Conservation (phyloP, 202 grass and related monocot species). For the Miscanthus sacchariflorus region DNA sequence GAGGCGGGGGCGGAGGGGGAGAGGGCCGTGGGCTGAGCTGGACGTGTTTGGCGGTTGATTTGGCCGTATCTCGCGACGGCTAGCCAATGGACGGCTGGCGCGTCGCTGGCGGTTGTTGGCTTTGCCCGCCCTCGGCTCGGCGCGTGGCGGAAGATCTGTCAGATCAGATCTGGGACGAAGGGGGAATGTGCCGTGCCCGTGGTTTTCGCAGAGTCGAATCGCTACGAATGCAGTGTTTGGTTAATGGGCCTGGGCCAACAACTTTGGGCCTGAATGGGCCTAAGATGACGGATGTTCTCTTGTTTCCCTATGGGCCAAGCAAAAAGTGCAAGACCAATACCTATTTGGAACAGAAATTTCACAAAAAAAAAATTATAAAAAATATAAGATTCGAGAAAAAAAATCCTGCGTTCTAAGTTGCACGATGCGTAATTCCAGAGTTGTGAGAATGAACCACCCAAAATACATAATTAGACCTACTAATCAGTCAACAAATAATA, state of each 20-base stretch:
- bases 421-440: too few relatives aligned
- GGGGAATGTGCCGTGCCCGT: not conserved
- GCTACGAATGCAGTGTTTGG: not conserved
- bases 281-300: not conserved
- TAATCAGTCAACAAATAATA: too few relatives aligned
- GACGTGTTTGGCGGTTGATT: constrained; percentile 35
- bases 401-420: too few relatives aligned
- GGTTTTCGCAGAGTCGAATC: not conserved
- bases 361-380: too few relatives aligned
- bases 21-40: constrained; percentile 35
- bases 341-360: too few relatives aligned
- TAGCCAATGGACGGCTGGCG: constrained; percentile 48
- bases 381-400: too few relatives aligned
- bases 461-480: too few relatives aligned
- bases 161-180: constrained; percentile 11
- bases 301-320: too few relatives aligned
- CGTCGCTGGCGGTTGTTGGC: constrained; percentile 4
- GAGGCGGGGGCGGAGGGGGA: not conserved
- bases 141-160: constrained; percentile 25
- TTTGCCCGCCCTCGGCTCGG: not conserved
- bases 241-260: not conserved
- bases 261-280: not conserved
- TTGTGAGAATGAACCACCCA: too few relatives aligned
- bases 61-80: constrained; percentile 14
- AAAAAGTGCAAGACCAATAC: too few relatives aligned